phyloP scores from a whole-genome alignment of 2,329 filamentous ascomycete genomes.

The Penicillium griseofulvum region DNA sequence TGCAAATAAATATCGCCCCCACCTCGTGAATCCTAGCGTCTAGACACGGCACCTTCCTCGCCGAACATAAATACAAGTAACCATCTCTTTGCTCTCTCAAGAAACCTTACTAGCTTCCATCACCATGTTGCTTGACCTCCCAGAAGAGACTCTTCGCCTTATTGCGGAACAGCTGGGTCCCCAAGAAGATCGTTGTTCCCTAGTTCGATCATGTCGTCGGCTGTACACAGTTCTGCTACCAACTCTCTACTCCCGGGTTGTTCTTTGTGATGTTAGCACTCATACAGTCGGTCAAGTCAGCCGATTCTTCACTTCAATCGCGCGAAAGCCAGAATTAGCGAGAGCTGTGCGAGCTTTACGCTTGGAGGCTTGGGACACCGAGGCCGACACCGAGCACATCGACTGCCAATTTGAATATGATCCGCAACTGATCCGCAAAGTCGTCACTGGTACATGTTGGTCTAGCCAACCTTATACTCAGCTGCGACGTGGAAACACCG shows the following conservation, averaged over 20 bases:
- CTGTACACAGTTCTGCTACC: not conserved
- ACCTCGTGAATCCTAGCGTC: not conserved
- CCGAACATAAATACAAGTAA: not conserved
- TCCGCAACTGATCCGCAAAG: not conserved
- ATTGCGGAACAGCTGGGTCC: not conserved
- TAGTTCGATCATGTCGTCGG: not conserved
- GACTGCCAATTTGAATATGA: not conserved
- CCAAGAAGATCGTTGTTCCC: not conserved
- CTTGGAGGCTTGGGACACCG: not conserved
- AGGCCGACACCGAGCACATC: not conserved
- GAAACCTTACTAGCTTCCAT: not conserved
- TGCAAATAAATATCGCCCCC: not conserved
- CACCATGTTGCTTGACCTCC: not conserved
- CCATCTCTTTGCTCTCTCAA: not conserved
- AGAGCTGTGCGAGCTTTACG: not conserved
- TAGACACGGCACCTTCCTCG: not conserved
- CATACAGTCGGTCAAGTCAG: not conserved
- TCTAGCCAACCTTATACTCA: not conserved
- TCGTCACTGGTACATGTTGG: not conserved
- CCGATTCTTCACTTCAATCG: not conserved
- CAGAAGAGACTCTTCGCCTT: not conserved
- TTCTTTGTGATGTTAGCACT: not conserved
- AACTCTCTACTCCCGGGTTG: not conserved
- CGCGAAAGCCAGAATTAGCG: not conserved
- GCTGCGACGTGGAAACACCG: not conserved